Conservation (phyloP, 306 rosid species). For the Prosopis cineraria region DNA sequence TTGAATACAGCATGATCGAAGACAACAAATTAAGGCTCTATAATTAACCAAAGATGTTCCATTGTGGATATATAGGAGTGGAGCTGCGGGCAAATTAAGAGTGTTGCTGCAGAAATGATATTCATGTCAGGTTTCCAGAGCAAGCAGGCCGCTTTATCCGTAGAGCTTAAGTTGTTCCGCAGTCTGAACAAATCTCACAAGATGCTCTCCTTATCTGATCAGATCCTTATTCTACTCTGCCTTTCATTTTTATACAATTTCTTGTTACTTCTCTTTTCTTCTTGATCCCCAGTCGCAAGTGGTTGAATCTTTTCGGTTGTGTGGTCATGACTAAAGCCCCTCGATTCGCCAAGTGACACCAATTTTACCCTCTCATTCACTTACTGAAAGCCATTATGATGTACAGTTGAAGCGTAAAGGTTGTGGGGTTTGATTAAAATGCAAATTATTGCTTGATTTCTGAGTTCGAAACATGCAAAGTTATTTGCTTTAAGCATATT, state of each 20-base stretch:
- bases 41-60: not conserved
- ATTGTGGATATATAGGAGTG: slow-evolving; percentile 39
- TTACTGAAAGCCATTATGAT: slow-evolving; percentile 24
- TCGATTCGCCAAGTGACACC: not conserved
- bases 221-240: slow-evolving; percentile 42
- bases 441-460: slow-evolving; percentile 12
- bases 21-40: not conserved
- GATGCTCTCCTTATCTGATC: slow-evolving; percentile 46
- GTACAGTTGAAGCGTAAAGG: slow-evolving; percentile 32
- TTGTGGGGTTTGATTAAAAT: slow-evolving; percentile 22
- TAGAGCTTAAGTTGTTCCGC: slow-evolving; percentile 42
- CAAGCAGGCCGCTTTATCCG: slow-evolving; percentile 36
- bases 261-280: slow-evolving; percentile 20
- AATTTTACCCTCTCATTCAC: not conserved
- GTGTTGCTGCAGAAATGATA: slow-evolving; percentile 41
- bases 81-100: slow-evolving; percentile 40
- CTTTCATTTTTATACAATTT: slow-evolving; percentile 38
- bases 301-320: not conserved
- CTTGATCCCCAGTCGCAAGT: not conserved
- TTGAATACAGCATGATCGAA: not conserved
- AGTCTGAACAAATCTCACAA: slow-evolving; percentile 12
- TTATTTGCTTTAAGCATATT: not conserved
- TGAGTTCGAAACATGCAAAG: slow-evolving; percentile 21
- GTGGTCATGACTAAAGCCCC: not conserved
- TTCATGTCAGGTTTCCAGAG: slow-evolving; percentile 34